Conservation (phyloP, 352 stramenopile genomes). For the Phytophthora constricta region DNA sequence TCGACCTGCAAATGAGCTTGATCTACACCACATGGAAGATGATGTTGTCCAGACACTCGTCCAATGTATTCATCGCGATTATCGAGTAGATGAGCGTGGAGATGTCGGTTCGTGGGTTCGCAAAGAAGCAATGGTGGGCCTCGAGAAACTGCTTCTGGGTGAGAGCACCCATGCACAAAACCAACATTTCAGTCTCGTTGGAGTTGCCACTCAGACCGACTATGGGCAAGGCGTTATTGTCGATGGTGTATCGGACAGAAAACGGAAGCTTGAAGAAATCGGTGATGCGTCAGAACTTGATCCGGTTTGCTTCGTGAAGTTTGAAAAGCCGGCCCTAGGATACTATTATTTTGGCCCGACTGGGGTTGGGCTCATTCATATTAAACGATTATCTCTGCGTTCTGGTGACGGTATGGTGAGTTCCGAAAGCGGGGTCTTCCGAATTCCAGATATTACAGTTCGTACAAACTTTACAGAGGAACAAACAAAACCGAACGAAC, state of each 20-base stretch:
- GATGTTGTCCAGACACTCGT: constrained; percentile 88
- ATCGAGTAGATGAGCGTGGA: constrained; percentile 96
- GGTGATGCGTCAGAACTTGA: constrained; percentile 14
- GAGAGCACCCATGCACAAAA: constrained; percentile 37
- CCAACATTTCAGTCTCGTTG: constrained; percentile 48
- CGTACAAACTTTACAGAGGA: constrained; percentile 22
- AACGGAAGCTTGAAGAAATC: constrained; percentile 32
- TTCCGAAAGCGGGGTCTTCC: constrained; percentile 11
- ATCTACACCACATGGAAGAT: constrained; percentile 52
- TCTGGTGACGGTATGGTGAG: not conserved
- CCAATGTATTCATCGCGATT: constrained; percentile 91
- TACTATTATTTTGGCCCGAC: constrained; percentile 78
- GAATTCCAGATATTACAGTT: constrained; percentile 35
- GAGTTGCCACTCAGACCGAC: constrained; percentile 28
- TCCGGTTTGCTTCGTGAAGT: constrained; percentile 67
- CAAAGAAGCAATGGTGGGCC: constrained; percentile 93
- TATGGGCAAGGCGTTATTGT: constrained; percentile 59
- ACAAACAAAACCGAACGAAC: constrained; percentile 1
- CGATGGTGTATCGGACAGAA: constrained; percentile 42
- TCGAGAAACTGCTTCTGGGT: constrained; percentile 82
- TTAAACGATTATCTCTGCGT: constrained; percentile 34
- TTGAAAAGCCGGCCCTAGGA: constrained; percentile 60
- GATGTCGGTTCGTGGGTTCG: constrained; percentile 98
- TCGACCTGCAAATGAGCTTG: constrained; percentile 51
- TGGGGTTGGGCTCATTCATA: constrained; percentile 60